Evolutionary conservation across 2,329 filamentous ascomycete species (phyloP), one percentile per base, ranked within the genome.

Genomic region (Aspergillus sojae): DNA sequence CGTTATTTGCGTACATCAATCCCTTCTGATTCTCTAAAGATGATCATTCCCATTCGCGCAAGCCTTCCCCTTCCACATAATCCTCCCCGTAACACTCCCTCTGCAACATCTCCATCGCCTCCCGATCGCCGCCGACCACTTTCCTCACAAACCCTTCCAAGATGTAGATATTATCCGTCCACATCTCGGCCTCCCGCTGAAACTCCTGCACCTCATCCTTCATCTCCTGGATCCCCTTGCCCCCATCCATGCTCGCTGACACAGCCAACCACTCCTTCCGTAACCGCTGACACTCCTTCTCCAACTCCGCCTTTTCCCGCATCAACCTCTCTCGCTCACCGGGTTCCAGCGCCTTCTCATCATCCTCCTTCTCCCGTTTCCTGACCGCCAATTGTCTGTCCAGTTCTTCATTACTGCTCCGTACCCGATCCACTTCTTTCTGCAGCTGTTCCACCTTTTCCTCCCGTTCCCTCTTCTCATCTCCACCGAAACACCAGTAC

Each of bases 401-500:
- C 36, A 75, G 69, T 21, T 74, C 75, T 58, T 78, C 74, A 54
- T 62, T 71, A 16, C 66, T 67, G 53, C 68, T 72, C 55, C 68
- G 68, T 14, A 70, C 61, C 53, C 70, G 71, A 63, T 73, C 74
- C 70, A 74, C 69, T 56, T 78, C 75, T 52, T 65, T 66, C 53
- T 62, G 60, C 56, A 78, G 60, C 66, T 69, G 67, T 53, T 54
- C 68, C 57, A 75, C 64, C 45, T 70, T 70, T 19, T 65, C 69
- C 56, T 85, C 78, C 61, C 78, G 79, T 21, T 76, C 74, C 55
- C 82, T 83, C 71, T 80, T 83, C 70, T 85, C 85, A 59, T 89
- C 86, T 32, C 83, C 86, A 21, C 77, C 80, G 72, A 90, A 91
- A 66, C 83, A 85, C 89, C 89, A 91, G 77, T 90, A 91, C 88